These are phyloP conservation scores for Solanum tarapatanum DNA, from an alignment of 257 asterid species.

Conservation along the genomic window DNA sequence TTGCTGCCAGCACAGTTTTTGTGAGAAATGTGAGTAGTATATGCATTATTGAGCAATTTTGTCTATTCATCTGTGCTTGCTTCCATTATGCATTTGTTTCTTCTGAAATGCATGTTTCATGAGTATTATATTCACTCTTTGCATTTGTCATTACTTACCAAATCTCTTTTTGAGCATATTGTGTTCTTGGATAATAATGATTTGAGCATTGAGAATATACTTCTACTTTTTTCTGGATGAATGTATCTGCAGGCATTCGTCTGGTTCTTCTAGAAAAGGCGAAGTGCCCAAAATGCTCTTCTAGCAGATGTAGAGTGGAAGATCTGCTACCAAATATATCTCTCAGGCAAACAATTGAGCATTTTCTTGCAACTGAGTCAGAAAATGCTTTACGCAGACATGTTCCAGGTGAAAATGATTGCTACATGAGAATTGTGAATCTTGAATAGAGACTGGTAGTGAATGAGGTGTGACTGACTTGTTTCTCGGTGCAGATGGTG, in stretches of 20 bases:
- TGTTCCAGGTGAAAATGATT: constrained; percentile 50
- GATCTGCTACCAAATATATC: constrained; percentile 81
- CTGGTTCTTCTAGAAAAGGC: constrained; percentile 48
- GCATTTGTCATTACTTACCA: background rate
- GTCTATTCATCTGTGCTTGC: background rate
- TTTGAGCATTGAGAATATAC: background rate
- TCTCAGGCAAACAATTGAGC: constrained; percentile 60
- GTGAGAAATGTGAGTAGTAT: constrained; percentile 69
- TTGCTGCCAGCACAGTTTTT: constrained; percentile 95
- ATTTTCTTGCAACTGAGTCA: constrained; percentile 42
- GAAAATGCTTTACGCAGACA: constrained; percentile 41
- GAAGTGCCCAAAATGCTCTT: constrained; percentile 79
- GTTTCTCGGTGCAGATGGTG: constrained; percentile 55
- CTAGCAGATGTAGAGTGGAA: constrained; percentile 46
- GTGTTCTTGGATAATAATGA: background rate
- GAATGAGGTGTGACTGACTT: background rate
- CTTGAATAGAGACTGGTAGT: background rate
- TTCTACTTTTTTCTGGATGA: background rate
- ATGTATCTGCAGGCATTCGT: constrained; percentile 47
- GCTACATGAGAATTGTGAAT: background rate
- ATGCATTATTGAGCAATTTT: background rate
- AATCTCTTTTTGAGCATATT: background rate
- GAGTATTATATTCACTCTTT: background rate
- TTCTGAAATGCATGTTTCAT: background rate
- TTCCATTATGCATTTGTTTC: background rate